Evolutionary conservation across 2,329 filamentous ascomycete genomes (phyloP), one percentile per base, ranked within the genome.

Genomic region (Chaetomium globosum): DNA sequence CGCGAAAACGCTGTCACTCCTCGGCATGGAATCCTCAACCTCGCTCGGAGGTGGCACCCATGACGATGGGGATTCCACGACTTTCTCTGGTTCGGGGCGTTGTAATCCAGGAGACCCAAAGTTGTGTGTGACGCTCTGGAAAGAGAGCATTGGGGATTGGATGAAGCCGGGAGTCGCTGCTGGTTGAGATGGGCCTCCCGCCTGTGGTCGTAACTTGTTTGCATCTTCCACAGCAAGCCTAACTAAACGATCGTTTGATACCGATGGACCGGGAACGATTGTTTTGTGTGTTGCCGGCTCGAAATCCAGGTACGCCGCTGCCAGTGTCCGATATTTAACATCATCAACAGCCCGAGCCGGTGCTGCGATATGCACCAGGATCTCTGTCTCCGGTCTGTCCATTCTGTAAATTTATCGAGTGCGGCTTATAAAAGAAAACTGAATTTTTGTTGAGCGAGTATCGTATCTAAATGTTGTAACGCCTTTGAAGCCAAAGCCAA

Each of bases 281-380:
- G 39, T 43, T 12, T 67, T 71, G 23, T 67, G 66, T 13, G 61
- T 57, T 6, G 67, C 67, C 10, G 80, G 77, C 48, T 77, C 68
- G 64, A 85, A 87, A 49, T 78, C 73, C n/a, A 83, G 73, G 67
- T 86, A 86, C 2, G 82, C 80, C 26, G 77, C 71, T 4, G 83
- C 83, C 26, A 85, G 75, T n/a, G 76, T 73, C 39, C 83, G 76
- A 68, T 86, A 86, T 16, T 71, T 70, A 21, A 71, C 74, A 74
- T 87, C 84, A 68, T 86, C 82, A 12, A 72, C 69, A 26, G 77
- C 75, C 48, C 74, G 79, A 70, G 82, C 81, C 7, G 83, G 82
- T 33, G 84, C 85, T 12, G 81, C 74, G 63, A 85, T 79, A 72
- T 87, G 85, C 59, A 86, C 80, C 53, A 87, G 77, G 53, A 87